These are phyloP conservation scores for Guyanaporus albipodus DNA, from an alignment of 768 basidiomycete genomes.

Conservation along the genomic window DNA sequence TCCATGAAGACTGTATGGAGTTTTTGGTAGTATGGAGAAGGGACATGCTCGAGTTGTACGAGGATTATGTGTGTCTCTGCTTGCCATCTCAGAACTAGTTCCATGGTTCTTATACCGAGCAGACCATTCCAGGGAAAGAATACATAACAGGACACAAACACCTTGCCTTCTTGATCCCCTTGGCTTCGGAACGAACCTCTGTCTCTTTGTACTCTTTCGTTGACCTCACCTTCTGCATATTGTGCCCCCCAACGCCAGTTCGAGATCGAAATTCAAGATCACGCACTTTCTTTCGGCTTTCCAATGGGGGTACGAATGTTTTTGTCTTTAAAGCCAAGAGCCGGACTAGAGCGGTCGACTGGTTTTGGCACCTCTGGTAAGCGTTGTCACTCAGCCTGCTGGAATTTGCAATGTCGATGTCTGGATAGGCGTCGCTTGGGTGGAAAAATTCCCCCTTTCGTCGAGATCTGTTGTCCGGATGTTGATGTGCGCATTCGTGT, in stretches of 20 bases:
- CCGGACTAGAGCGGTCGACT: conserved; percentile 76
- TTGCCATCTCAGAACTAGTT: not conserved
- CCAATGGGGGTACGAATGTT: conserved; percentile 70
- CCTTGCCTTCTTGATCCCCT: conserved; percentile 74
- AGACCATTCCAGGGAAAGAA: conserved; percentile 67
- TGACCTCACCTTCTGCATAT: conserved; percentile 79
- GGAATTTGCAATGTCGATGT: not conserved
- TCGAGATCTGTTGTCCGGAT: conserved; percentile 70
- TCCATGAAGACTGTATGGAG: conserved; percentile 71
- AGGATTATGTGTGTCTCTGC: conserved; percentile 65
- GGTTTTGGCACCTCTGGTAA: conserved; percentile 87
- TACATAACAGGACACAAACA: conserved; percentile 68
- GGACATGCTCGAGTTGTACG: conserved; percentile 76
- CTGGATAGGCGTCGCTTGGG: conserved; percentile 62
- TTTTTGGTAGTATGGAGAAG: conserved; percentile 84
- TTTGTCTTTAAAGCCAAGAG: conserved; percentile 84
- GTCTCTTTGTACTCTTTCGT: conserved; percentile 86
- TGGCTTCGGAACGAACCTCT: conserved; percentile 55
- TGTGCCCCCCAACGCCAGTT: conserved; percentile 55
- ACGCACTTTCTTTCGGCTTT: conserved; percentile 46
- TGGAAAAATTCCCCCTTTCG: conserved; percentile 58
- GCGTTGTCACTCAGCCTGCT: conserved; percentile 3
- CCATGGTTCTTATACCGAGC: conserved; percentile 7
- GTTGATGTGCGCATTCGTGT: conserved; percentile 67
- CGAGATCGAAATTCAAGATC: conserved; percentile 37